phyloP scores from a whole-genome alignment of 257 asterid genomes.

The Galeopsis tetrahit region DNA sequence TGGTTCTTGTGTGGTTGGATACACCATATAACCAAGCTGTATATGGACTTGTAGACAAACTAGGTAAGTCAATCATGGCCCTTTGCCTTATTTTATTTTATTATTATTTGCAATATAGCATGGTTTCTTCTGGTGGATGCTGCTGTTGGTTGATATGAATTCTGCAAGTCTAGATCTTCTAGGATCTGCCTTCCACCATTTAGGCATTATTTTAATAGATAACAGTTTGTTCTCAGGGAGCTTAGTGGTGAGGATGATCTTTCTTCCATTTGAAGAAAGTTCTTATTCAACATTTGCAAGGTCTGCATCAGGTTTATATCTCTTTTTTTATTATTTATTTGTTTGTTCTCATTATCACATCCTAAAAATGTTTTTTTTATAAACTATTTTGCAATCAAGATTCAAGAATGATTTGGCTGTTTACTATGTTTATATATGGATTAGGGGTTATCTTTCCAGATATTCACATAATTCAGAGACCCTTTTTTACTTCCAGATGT shows the following conservation, averaged over 20 bases:
- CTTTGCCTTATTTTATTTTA: constrained; percentile 1
- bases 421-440: neutral
- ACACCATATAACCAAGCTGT: constrained; percentile 98
- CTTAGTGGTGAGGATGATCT: constrained; percentile 93
- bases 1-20: constrained; percentile 95
- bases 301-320: constrained; percentile 94
- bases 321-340: constrained; percentile 32
- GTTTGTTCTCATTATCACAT: constrained; percentile 18
- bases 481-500: constrained; percentile 24
- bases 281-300: constrained; percentile 92
- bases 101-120: neutral
- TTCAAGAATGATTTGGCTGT: neutral
- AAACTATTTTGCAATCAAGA: constrained; percentile 1
- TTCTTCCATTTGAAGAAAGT: constrained; percentile 98
- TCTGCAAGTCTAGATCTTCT: constrained; percentile 22
- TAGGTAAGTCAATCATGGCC: constrained; percentile 53
- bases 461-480: neutral
- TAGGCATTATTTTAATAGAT: constrained; percentile 29
- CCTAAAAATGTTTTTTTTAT: constrained; percentile 12
- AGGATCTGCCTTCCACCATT: constrained; percentile 21
- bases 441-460: constrained; percentile 6
- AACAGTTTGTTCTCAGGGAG: constrained; percentile 72
- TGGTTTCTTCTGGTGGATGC: constrained; percentile 10
- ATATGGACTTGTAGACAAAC: constrained; percentile 94
- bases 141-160: constrained; percentile 29